A percentile compares a stretch with the other conserved stretches of the same genome.
phyloP scores from a whole-genome alignment of 2,329 filamentous ascomycete species.

The Dactylellina cionopaga region DNA sequence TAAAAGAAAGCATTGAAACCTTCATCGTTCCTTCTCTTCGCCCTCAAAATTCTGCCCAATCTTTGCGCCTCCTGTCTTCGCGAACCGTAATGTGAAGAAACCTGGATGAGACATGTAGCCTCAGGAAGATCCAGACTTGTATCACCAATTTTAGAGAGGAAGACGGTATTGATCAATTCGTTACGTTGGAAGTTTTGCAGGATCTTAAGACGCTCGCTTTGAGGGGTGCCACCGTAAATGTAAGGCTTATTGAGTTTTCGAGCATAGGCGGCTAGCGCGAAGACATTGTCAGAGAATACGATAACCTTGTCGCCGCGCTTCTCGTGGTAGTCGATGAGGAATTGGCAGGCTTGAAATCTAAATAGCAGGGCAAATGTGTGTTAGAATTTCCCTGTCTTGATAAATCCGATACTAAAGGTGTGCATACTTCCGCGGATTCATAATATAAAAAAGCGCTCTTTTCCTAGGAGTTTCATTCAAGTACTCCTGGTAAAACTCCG shows the following conservation, averaged over 20 bases:
- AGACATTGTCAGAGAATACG: slow-evolving; percentile 97
- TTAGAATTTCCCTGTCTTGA: neutral
- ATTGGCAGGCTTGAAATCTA: slow-evolving; percentile 86
- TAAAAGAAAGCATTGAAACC: slow-evolving; percentile 99
- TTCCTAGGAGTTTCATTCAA: slow-evolving; percentile 73
- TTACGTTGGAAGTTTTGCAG: slow-evolving; percentile 96
- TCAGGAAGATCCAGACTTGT: slow-evolving; percentile 97
- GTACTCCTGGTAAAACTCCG: slow-evolving; percentile 97
- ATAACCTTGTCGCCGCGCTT: slow-evolving; percentile 95
- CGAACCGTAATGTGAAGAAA: slow-evolving; percentile 96
- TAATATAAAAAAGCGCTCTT: slow-evolving; percentile 81
- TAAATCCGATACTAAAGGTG: neutral
- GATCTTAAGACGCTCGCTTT: slow-evolving; percentile 84
- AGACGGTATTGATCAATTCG: slow-evolving; percentile 86
- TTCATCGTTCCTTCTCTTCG: slow-evolving; percentile 95
- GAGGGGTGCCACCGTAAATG: slow-evolving; percentile 88
- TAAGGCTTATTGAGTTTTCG: slow-evolving; percentile 84
- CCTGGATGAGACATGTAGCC: slow-evolving; percentile 95
- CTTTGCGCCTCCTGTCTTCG: slow-evolving; percentile 96
- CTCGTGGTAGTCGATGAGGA: slow-evolving; percentile 98
- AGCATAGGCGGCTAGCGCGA: slow-evolving; percentile 86
- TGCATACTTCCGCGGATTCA: slow-evolving; percentile 88
- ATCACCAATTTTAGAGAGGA: slow-evolving; percentile 96
- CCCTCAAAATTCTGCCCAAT: slow-evolving; percentile 88
- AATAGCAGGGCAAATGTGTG: too few species aligned